Percentiles rank a stretch among this genome's conserved stretches.
Evolutionary conservation across 208 protist genomes (phyloP).

Genomic region (Leishmania tropica): DNA sequence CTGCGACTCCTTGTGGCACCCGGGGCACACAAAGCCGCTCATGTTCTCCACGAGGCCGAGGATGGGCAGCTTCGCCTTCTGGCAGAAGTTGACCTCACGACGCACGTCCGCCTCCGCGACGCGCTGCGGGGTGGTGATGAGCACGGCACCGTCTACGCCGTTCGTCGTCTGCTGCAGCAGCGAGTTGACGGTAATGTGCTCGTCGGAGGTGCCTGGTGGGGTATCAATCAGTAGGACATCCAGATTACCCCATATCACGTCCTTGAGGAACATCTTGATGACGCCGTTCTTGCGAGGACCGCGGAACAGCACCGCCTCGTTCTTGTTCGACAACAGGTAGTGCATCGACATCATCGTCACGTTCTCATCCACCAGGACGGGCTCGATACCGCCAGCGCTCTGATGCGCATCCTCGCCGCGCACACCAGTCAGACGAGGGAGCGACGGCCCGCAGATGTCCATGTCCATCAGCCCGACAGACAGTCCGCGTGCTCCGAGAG

Average conservation of each 20-base stretch:
- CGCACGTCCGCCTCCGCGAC: constrained; percentile 98
- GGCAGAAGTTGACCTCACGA: constrained; percentile 98
- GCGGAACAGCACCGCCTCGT: constrained; percentile 99
- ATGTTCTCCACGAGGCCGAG: constrained; percentile 99
- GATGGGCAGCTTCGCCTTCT: constrained; percentile 95
- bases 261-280: constrained; percentile 99
- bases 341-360: constrained; percentile 98
- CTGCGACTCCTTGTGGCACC: constrained; percentile 91
- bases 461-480: constrained; percentile 99
- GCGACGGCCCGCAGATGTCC: constrained; percentile 99
- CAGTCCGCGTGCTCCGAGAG: constrained; percentile 68
- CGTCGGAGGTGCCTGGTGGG: constrained; percentile 99
- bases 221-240: constrained; percentile 99
- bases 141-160: constrained; percentile 88
- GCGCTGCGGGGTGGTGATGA: constrained; percentile 98
- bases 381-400: constrained; percentile 93
- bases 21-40: constrained; percentile 97
- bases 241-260: constrained; percentile 98
- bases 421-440: constrained; percentile 85
- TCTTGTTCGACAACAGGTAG: constrained; percentile 96
- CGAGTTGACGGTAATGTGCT: constrained; percentile 97
- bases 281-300: constrained; percentile 98
- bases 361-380: constrained; percentile 90
- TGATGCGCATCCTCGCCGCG: constrained; percentile 93
- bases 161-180: constrained; percentile 88